These are phyloP conservation scores for Suillus cothurnatus DNA, from an alignment of 768 basidiomycete species.

Conservation along the genomic window DNA sequence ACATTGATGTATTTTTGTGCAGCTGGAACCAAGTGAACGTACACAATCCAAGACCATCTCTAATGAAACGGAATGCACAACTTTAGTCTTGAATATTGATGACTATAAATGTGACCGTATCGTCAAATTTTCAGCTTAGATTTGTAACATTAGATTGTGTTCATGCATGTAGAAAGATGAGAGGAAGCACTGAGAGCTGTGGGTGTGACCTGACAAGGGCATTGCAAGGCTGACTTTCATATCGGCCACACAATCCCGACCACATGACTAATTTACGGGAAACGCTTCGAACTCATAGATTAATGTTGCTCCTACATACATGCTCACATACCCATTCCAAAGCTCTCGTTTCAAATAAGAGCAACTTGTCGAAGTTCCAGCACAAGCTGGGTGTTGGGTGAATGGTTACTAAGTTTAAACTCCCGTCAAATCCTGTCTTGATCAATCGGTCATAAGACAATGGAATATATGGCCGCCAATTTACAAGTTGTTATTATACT, in stretches of 20 bases:
- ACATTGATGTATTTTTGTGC: conserved; percentile 10
- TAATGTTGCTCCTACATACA: not conserved
- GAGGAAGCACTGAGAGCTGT: not conserved
- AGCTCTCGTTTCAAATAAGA: not conserved
- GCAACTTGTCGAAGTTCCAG: not conserved
- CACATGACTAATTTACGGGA: conserved; percentile 7
- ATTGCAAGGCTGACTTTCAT: not conserved
- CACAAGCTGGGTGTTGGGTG: not conserved
- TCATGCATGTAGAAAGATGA: not conserved
- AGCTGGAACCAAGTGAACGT: conserved; percentile 30
- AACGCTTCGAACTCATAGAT: conserved; percentile 7
- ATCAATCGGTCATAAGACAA: not conserved
- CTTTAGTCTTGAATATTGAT: not conserved
- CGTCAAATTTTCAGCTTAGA: not conserved
- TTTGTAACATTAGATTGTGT: not conserved
- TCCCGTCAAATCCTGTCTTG: not conserved
- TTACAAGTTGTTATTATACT: conserved; percentile 71
- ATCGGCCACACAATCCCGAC: not conserved
- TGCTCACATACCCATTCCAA: not conserved
- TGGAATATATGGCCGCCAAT: conserved; percentile 51
- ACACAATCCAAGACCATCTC: conserved; percentile 23
- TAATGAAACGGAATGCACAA: conserved; percentile 20
- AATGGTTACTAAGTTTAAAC: not conserved
- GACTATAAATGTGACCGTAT: not conserved
- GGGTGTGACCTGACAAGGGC: not conserved